Evolutionary conservation across 495 filamentous ascomycete genomes (phyloP).

Genomic region (Apodospora peruviana): DNA sequence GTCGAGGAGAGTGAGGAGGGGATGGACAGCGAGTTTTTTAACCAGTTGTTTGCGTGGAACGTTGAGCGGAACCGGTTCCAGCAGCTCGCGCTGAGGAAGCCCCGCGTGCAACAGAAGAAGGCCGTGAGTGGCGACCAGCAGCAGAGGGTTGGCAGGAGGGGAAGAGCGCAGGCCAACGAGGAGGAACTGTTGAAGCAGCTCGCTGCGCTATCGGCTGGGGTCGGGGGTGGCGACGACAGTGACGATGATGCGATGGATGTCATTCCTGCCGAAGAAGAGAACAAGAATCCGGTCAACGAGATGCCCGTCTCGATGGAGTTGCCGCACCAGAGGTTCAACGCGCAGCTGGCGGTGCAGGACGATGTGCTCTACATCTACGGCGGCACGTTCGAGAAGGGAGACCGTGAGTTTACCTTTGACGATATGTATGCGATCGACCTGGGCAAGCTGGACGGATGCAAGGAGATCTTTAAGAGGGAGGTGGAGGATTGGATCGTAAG

Average conservation of each 20-base stretch:
- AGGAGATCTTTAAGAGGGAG: slow-evolving; percentile 78
- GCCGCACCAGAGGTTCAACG: slow-evolving; percentile 85
- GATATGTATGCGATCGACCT: slow-evolving; percentile 90
- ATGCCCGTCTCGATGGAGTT: slow-evolving; percentile 64
- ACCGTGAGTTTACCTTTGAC: slow-evolving; percentile 90
- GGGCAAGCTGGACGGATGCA: slow-evolving; percentile 85
- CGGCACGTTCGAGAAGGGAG: slow-evolving; percentile 90
- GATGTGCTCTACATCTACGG: slow-evolving; percentile 91
- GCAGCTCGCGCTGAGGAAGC: slow-evolving; percentile 67
- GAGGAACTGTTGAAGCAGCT: slow-evolving; percentile 84
- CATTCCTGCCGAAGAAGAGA: slow-evolving; percentile 39
- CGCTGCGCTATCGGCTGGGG: slow-evolving; percentile 57
- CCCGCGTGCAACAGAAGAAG: slow-evolving; percentile 54
- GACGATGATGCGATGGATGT: slow-evolving; percentile 24
- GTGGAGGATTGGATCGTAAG: slow-evolving; percentile 77
- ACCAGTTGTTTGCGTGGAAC: slow-evolving; percentile 82
- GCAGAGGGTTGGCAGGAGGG: slow-evolving; percentile 49
- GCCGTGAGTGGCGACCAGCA: slow-evolving; percentile 22
- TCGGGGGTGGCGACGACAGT: slow-evolving; percentile 6
- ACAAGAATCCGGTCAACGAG: slow-evolving; percentile 41
- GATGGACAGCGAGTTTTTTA: slow-evolving; percentile 95
- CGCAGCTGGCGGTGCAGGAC: slow-evolving; percentile 81
- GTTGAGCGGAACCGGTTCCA: slow-evolving; percentile 93
- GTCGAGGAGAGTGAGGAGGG: slow-evolving; percentile 91
- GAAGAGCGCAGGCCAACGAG: slow-evolving; percentile 75